A percentile compares a stretch with the other conserved stretches of the same genome.
These are phyloP conservation scores for Guadua angustifolia DNA, from an alignment of 176 grass and related monocot species.

Conservation along the genomic window DNA sequence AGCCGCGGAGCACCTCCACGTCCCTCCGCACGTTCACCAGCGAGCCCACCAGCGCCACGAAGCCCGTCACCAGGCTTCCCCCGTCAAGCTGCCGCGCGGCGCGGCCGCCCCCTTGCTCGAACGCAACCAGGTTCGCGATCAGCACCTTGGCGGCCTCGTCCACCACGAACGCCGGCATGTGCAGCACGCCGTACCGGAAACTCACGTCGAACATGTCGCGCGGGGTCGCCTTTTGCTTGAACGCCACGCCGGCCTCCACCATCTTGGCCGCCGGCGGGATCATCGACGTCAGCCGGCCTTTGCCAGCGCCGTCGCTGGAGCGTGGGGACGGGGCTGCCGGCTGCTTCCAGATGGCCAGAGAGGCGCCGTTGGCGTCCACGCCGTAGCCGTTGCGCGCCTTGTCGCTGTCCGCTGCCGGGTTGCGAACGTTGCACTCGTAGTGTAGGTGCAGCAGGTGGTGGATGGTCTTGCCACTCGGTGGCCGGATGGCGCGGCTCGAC, in stretches of 20 bases:
- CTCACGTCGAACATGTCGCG: conserved; percentile 51
- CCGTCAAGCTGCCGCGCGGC: conserved; percentile 42
- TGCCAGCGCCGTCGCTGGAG: conserved; percentile 20
- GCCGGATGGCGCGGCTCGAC: conserved; percentile 46
- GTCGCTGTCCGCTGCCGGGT: neutral
- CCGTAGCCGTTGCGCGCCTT: too few relatives aligned
- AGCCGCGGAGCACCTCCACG: conserved; percentile 54
- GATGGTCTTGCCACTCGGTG: conserved; percentile 38
- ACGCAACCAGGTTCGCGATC: conserved; percentile 57
- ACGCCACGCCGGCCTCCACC: conserved; percentile 53
- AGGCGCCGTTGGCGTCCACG: neutral
- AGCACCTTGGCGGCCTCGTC: conserved; percentile 57
- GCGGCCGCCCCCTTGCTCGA: conserved; percentile 54
- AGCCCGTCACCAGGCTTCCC: conserved; percentile 47
- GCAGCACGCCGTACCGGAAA: conserved; percentile 54
- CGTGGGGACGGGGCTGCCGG: conserved; percentile 27
- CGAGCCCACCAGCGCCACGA: conserved; percentile 55
- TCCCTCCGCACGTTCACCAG: conserved; percentile 54
- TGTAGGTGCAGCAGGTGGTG: conserved; percentile 60
- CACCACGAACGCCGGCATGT: conserved; percentile 52
- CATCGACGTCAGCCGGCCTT: conserved; percentile 47
- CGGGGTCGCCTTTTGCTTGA: conserved; percentile 55
- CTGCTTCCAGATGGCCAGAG: conserved; percentile 55
- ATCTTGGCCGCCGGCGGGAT: conserved; percentile 51
- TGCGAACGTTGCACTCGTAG: conserved; percentile 63